Evolutionary conservation across 139 green algal species (phyloP).

Genomic region (Haematococcus lacustris): DNA sequence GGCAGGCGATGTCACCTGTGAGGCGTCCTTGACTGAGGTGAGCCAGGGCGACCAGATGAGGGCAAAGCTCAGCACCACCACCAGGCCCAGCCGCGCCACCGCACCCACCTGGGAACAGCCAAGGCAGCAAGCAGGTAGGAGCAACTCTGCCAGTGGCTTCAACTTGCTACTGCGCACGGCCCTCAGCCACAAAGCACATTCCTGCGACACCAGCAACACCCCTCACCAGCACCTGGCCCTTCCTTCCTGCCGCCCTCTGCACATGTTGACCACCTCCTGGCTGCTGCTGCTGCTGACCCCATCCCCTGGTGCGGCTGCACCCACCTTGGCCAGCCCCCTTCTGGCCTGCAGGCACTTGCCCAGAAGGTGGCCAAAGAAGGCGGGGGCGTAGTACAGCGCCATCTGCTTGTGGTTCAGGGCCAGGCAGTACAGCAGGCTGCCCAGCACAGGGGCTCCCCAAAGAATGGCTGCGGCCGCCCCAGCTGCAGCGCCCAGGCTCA

Average conservation of each 20-base stretch:
- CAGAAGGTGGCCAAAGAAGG: slow-evolving; percentile 93
- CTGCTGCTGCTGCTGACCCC: too few relatives aligned
- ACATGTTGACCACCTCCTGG: too few relatives aligned
- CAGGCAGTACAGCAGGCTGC: slow-evolving; percentile 66
- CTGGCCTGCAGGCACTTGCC: slow-evolving; percentile 55
- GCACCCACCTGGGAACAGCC: slow-evolving; percentile 32
- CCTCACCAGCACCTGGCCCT: too few relatives aligned
- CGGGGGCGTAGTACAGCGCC: slow-evolving; percentile 88
- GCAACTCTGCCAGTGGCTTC: too few relatives aligned
- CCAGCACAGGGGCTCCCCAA: slow-evolving; percentile 20
- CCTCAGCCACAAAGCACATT: too few relatives aligned
- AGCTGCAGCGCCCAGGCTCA: slow-evolving; percentile 35
- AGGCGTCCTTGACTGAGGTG: too few relatives aligned
- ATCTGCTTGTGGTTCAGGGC: slow-evolving; percentile 95
- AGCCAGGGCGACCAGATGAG: slow-evolving; percentile 79
- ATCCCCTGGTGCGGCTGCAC: too few relatives aligned
- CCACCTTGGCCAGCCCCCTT: slow-evolving; percentile 2
- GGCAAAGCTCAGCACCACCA: slow-evolving; percentile 55
- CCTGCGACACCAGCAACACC: too few relatives aligned
- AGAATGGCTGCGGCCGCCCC: slow-evolving; percentile 19
- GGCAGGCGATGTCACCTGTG: too few relatives aligned
- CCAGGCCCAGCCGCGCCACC: slow-evolving; percentile 27
- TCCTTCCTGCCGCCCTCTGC: too few relatives aligned
- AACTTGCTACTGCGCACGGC: too few relatives aligned
- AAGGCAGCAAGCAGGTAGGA: too few relatives aligned